Conservation (phyloP, 352 stramenopile species). For the Phytophthora cajani region DNA sequence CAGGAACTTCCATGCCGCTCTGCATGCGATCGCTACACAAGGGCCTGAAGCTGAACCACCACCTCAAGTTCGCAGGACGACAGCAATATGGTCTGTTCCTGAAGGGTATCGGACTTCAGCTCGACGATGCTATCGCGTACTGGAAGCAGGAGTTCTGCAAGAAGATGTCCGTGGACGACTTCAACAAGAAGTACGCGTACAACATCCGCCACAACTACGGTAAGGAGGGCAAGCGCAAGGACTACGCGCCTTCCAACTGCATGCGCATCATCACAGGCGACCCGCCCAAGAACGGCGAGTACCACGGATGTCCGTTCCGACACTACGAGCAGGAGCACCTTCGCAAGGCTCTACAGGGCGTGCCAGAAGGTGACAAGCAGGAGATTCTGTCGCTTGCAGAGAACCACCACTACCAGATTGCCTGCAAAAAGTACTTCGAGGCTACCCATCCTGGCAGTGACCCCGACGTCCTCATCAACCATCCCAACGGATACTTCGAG, state of each 20-base stretch:
- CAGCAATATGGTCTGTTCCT: conserved; percentile 99
- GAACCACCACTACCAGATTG: conserved; percentile 97
- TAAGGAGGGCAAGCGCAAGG: conserved; percentile 98
- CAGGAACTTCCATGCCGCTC: conserved; percentile 94
- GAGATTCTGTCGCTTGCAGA: conserved; percentile 93
- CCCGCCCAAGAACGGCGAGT: conserved; percentile 92
- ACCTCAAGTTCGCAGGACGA: conserved; percentile 97
- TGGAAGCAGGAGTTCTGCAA: conserved; percentile 95
- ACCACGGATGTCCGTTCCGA: conserved; percentile 98
- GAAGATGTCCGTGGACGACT: conserved; percentile 96
- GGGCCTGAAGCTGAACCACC: conserved; percentile 94
- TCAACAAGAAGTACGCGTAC: conserved; percentile 99
- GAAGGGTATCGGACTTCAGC: conserved; percentile 95
- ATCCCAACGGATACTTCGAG: conserved; percentile 99
- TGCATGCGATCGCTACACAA: conserved; percentile 98
- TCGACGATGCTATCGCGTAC: conserved; percentile 97
- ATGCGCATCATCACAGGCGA: conserved; percentile 98
- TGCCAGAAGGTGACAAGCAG: conserved; percentile 87
- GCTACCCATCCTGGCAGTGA: conserved; percentile 88
- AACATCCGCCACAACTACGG: conserved; percentile 99
- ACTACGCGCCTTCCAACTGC: conserved; percentile 97
- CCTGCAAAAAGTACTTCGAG: conserved; percentile 98
- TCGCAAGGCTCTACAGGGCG: conserved; percentile 83
- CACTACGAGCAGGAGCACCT: conserved; percentile 96
- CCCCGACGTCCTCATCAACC: conserved; percentile 95